A percentile compares a stretch with the other conserved stretches of the same genome.
These are phyloP conservation scores for Pisolithus marmoratus DNA, from an alignment of 768 basidiomycete species.

Conservation along the genomic window DNA sequence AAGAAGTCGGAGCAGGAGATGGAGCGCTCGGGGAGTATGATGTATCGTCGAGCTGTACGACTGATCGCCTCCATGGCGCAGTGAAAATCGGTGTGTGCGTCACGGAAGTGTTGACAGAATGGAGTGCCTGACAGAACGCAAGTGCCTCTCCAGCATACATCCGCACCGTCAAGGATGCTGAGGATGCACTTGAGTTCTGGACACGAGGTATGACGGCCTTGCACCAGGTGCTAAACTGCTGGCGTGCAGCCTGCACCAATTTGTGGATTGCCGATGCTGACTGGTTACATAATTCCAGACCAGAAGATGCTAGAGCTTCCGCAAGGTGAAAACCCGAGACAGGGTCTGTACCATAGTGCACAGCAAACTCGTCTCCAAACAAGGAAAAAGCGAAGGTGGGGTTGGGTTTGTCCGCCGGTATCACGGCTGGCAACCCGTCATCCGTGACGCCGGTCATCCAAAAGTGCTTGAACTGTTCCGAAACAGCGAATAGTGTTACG, in stretches of 20 bases:
- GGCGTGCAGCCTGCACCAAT: conserved; percentile 12
- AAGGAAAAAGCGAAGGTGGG: conserved; percentile 27
- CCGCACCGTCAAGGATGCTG: conserved; percentile 16
- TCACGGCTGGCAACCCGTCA: neutral
- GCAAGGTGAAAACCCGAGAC: conserved; percentile 28
- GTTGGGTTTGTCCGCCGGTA: conserved; percentile 17
- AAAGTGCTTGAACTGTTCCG: conserved; percentile 19
- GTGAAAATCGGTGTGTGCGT: conserved; percentile 12
- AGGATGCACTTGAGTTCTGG: neutral
- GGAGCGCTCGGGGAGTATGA: conserved; percentile 12
- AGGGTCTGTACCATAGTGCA: conserved; percentile 28
- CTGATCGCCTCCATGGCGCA: conserved; percentile 21
- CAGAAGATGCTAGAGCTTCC: conserved; percentile 14
- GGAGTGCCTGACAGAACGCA: conserved; percentile 23
- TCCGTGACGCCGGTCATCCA: conserved; percentile 23
- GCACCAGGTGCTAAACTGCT: conserved; percentile 25
- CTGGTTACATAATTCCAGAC: neutral
- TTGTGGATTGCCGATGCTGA: conserved; percentile 9
- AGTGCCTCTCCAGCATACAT: conserved; percentile 27
- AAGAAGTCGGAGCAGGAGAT: conserved; percentile 20
- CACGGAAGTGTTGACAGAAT: conserved; percentile 5
- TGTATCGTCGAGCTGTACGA: conserved; percentile 16
- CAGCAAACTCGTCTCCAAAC: conserved; percentile 18
- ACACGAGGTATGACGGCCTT: conserved; percentile 13
- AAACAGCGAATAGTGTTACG: conserved; percentile 2